phyloP scores from a whole-genome alignment of 2,329 filamentous ascomycete species.

The Pseudogymnoascus sp. region DNA sequence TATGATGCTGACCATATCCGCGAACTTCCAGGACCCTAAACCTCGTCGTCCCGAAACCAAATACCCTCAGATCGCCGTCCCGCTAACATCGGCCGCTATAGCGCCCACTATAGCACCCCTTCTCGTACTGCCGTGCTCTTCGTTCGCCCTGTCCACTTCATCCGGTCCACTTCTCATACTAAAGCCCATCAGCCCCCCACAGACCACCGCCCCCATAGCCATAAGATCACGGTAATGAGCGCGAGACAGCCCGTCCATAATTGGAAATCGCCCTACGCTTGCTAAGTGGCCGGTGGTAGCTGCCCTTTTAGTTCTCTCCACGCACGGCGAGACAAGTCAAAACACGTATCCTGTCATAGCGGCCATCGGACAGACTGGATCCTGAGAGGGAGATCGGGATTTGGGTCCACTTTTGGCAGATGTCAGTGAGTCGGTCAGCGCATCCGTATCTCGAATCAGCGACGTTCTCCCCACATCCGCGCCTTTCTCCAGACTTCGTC shows the following conservation, averaged over 20 bases:
- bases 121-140: background rate
- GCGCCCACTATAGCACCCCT: background rate
- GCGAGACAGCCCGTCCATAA: slow-evolving; percentile 1
- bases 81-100: background rate
- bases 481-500: background rate
- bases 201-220: background rate
- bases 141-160: background rate
- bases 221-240: background rate
- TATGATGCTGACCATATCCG: background rate
- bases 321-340: background rate
- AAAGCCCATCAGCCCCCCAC: background rate
- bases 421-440: background rate
- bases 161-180: background rate
- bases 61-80: slow-evolving; percentile 3
- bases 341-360: background rate
- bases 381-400: background rate
- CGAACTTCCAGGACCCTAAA: background rate
- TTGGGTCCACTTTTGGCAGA: slow-evolving; percentile 3
- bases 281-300: background rate
- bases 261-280: background rate
- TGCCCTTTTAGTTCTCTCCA: background rate
- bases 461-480: background rate
- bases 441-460: background rate
- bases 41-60: background rate
- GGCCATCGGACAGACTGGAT: background rate